These are phyloP conservation scores for Penicillium robsamsonii DNA, from an alignment of 495 filamentous ascomycete genomes.

Conservation along the genomic window DNA sequence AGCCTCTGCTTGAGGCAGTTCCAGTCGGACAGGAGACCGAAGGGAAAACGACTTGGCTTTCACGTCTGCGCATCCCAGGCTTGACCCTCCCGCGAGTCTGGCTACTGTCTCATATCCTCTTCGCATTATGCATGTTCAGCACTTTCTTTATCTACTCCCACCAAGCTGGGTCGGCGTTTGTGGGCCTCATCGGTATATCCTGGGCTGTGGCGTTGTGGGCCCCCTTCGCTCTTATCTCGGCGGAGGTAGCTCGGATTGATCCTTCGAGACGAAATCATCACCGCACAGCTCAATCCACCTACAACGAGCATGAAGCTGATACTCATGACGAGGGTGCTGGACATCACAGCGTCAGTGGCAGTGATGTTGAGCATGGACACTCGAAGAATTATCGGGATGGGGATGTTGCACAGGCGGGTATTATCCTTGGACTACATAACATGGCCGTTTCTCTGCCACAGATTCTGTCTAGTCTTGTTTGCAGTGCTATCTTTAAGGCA, in stretches of 20 bases:
- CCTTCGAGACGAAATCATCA: constrained; percentile 58
- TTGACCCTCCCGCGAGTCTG: constrained; percentile 85
- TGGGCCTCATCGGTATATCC: constrained; percentile 76
- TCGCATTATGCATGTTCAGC: constrained; percentile 72
- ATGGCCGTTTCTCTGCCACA: constrained; percentile 86
- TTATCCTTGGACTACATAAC: constrained; percentile 88
- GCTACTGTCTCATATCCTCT: constrained; percentile 77
- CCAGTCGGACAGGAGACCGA: constrained; percentile 6
- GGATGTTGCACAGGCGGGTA: constrained; percentile 66
- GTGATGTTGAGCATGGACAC: constrained; percentile 32
- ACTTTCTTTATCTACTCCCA: constrained; percentile 73
- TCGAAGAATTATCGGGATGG: constrained; percentile 21
- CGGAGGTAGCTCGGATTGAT: constrained; percentile 79
- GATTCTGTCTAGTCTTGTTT: constrained; percentile 78
- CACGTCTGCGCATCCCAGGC: constrained; percentile 66
- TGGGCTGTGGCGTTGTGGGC: constrained; percentile 92
- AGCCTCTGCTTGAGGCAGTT: constrained; percentile 27
- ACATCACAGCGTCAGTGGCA: not conserved
- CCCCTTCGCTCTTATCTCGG: constrained; percentile 86
- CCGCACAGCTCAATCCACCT: constrained; percentile 23
- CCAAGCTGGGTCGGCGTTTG: constrained; percentile 65
- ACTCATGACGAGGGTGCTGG: constrained; percentile 3
- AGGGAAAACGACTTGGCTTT: constrained; percentile 39
- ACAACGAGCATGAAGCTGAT: constrained; percentile 11
- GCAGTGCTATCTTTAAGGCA: constrained; percentile 73